phyloP scores from a whole-genome alignment of 2,329 filamentous ascomycete genomes.

The Talaromyces islandicus region DNA sequence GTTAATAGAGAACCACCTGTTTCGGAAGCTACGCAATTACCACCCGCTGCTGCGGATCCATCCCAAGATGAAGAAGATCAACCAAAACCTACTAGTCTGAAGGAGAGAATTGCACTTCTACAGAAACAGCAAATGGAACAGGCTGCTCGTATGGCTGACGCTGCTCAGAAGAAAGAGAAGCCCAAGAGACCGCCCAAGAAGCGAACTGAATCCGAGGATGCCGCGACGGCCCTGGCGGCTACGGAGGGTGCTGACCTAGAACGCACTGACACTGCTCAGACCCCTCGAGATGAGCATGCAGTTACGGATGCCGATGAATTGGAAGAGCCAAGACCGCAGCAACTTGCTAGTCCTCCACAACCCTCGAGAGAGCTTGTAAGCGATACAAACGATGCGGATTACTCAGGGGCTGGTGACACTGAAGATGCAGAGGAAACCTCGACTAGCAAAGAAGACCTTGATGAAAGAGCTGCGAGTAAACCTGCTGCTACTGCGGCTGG shows the following conservation, averaged over 20 bases:
- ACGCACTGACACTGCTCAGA: slow-evolving; percentile 25
- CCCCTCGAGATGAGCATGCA: slow-evolving; percentile 23
- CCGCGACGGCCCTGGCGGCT: slow-evolving; percentile 9
- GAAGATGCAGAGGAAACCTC: slow-evolving; percentile 58
- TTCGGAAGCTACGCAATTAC: slow-evolving; percentile 25
- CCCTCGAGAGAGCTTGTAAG: slow-evolving; percentile 50
- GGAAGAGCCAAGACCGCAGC: slow-evolving; percentile 13
- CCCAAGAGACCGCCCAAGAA: slow-evolving; percentile 70
- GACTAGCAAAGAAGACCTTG: slow-evolving; percentile 69
- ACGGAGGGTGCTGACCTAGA: slow-evolving; percentile 23
- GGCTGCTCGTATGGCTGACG: slow-evolving; percentile 73
- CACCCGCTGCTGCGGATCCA: slow-evolving; percentile 31
- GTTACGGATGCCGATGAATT: slow-evolving; percentile 26
- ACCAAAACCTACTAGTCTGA: slow-evolving; percentile 86
- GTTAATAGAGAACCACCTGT: slow-evolving; percentile 28
- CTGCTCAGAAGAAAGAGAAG: slow-evolving; percentile 77
- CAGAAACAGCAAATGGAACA: slow-evolving; percentile 93
- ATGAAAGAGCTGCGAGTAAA: slow-evolving; percentile 43
- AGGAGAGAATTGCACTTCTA: slow-evolving; percentile 88
- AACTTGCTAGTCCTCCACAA: slow-evolving; percentile 27
- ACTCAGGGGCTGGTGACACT: slow-evolving; percentile 58
- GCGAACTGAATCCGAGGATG: slow-evolving; percentile 43
- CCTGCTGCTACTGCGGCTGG: slow-evolving; percentile 34
- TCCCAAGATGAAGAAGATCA: slow-evolving; percentile 62
- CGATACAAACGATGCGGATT: slow-evolving; percentile 61